These are phyloP conservation scores for Cryptosporidium meleagridis DNA, from an alignment of 169 alveolate genomes.

Conservation along the genomic window DNA sequence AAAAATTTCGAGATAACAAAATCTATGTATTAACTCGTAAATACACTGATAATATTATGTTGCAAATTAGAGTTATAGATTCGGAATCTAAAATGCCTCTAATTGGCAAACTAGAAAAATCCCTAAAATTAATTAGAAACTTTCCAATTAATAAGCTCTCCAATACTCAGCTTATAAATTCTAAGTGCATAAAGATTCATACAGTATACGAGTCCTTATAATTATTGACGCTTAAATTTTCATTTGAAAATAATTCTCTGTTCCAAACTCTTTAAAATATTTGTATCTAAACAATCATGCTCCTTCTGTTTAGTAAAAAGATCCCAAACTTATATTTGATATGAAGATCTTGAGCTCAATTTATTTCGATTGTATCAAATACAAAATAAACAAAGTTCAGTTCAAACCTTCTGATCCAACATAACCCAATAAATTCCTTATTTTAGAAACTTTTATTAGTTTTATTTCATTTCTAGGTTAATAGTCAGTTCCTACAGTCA, in stretches of 20 bases:
- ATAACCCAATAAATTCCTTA: not conserved
- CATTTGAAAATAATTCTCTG: constrained; percentile 31
- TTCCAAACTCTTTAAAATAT: not conserved
- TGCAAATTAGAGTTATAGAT: not conserved
- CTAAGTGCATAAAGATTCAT: constrained; percentile 19
- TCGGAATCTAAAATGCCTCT: not conserved
- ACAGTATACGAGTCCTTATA: not conserved
- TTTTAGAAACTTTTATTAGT: not conserved
- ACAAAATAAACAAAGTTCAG: constrained; percentile 7
- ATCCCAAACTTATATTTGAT: not conserved
- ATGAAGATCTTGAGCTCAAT: constrained; percentile 6
- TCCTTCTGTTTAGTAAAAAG: not conserved
- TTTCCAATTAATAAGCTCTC: constrained; percentile 4
- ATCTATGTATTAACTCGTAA: constrained; percentile 12
- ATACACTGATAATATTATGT: not conserved
- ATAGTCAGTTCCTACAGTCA: not conserved
- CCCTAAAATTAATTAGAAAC: constrained; percentile 3
- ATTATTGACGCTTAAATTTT: not conserved
- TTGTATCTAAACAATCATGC: constrained; percentile 32
- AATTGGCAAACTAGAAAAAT: not conserved
- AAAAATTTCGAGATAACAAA: not conserved
- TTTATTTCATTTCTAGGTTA: not conserved
- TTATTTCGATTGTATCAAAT: not conserved
- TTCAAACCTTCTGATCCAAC: constrained; percentile 17
- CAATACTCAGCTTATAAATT: not conserved